These are phyloP conservation scores for Globisporangium carolinianum DNA, from an alignment of 352 stramenopile species.

Conservation along the genomic window DNA sequence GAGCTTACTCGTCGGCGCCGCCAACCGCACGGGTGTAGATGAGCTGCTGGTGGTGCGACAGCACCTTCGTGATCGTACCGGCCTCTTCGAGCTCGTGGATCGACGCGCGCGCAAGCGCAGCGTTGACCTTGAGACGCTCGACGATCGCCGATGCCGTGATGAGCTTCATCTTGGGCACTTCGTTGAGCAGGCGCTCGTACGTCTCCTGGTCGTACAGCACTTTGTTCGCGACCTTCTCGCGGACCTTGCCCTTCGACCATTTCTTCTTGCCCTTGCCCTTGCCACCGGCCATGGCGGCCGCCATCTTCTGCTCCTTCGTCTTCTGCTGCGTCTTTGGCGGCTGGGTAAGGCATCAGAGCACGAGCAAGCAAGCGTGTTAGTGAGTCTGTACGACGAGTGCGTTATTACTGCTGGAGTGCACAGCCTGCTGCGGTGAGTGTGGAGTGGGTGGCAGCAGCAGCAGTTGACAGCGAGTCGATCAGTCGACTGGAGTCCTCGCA, in stretches of 20 bases:
- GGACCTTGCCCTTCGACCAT: constrained; percentile 99
- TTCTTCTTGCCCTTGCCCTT: constrained; percentile 99
- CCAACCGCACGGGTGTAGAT: constrained; percentile 97
- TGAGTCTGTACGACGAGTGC: too few species aligned
- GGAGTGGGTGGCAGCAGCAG: too few species aligned
- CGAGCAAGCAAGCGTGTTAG: too few species aligned
- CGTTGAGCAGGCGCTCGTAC: constrained; percentile 95
- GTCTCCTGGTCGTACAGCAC: constrained; percentile 99
- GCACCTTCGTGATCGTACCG: constrained; percentile 93
- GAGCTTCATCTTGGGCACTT: constrained; percentile 99
- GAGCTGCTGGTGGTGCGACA: constrained; percentile 94
- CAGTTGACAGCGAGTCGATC: too few species aligned
- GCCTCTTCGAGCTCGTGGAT: constrained; percentile 96
- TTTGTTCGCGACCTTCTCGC: constrained; percentile 99
- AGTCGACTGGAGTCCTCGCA: too few species aligned
- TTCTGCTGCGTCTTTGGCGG: constrained; percentile 99
- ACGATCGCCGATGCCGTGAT: constrained; percentile 98
- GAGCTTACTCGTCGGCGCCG: constrained; percentile 63
- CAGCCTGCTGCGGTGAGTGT: too few species aligned
- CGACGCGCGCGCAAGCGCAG: constrained; percentile 94
- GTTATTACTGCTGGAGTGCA: too few species aligned
- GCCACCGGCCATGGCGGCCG: constrained; percentile 97
- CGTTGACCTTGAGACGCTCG: constrained; percentile 99
- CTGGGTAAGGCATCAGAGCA: constrained; percentile 23
- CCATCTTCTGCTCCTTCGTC: constrained; percentile 99